Evolutionary conservation across 1,284 basidiomycete species (phyloP), one percentile per base, ranked within the genome.

Genomic region (Rhodotorula sp.): DNA sequence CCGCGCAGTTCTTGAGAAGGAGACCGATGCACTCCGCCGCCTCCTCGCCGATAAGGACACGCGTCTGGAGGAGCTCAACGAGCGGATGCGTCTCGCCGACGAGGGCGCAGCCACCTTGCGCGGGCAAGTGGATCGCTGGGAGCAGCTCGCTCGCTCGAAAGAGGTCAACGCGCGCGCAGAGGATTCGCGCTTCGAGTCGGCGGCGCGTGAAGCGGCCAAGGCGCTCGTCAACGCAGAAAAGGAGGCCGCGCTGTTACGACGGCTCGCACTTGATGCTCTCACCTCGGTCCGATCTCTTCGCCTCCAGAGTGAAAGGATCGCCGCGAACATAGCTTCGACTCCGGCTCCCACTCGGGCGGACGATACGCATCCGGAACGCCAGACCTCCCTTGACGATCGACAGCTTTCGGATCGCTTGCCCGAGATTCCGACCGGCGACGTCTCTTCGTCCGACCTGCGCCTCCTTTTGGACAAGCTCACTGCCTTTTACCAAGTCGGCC

Each of bases 401-500:
- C 37, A 42, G 37, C 37, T 2, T 42, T 42, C 37, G 37, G 37
- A 42, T 42, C 37, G 37, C 37, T 42, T 42, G 37, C 37, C 37
- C 10, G 37, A 42, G 8, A 42, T 42, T 51, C 49, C 49, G 71
- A 87, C 88, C 22, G 83, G 84, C 4, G 37, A 58, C 37, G 88
- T 22, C 87, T 90, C 72, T n/a, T 22, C 33, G 22, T 33, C 51
- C 42, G 20, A 10, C 29, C 37, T 4, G 48, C 81, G 84, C 14
- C 82, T 85, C 33, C 88, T 90, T 3, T 81, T 93, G 54, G 88
- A 89, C 66, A 83, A 85, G 26, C 81, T 93, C 22, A 83, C 88
- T 49, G 84, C 85, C 29, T 91, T 92, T 77, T 57, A n/a, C 22
- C 88, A 93, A 70, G 89, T 91, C 74, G 85, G 87, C 72, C 93